A percentile compares a stretch with the other conserved stretches of the same genome.
phyloP scores from a whole-genome alignment of 352 stramenopile genomes.

The Phytophthora pinifolia region DNA sequence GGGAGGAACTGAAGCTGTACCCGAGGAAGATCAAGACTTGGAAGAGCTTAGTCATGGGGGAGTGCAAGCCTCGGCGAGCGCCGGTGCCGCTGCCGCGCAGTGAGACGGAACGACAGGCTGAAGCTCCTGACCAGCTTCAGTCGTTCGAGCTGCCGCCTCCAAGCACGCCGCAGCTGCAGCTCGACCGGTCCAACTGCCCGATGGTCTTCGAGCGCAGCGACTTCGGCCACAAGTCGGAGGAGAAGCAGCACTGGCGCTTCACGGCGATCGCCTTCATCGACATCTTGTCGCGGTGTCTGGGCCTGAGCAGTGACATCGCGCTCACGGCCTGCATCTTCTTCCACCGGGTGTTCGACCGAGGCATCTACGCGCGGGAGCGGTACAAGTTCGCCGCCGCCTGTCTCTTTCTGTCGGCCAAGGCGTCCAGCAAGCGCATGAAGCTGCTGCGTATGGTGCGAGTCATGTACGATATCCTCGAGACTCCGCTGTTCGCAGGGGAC shows the following conservation, averaged over 20 bases:
- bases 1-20: constrained; percentile 85
- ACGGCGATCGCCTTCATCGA: constrained; percentile 83
- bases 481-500: constrained; percentile 61
- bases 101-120: constrained; percentile 64
- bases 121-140: constrained; percentile 70
- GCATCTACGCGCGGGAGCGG: constrained; percentile 75
- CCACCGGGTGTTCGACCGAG: constrained; percentile 77
- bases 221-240: constrained; percentile 58
- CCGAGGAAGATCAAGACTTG: constrained; percentile 74
- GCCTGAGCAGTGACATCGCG: constrained; percentile 65
- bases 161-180: constrained; percentile 42
- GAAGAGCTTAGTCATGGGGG: constrained; percentile 73
- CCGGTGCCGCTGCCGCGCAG: constrained; percentile 54
- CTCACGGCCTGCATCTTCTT: constrained; percentile 80
- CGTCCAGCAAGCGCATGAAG: constrained; percentile 87
- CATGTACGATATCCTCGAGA: constrained; percentile 86
- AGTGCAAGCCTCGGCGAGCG: constrained; percentile 61
- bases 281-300: constrained; percentile 65
- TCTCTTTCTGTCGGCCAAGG: constrained; percentile 82
- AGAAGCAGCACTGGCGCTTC: constrained; percentile 85
- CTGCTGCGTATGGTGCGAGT: constrained; percentile 81
- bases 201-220: constrained; percentile 67
- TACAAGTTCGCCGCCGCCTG: constrained; percentile 85
- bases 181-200: constrained; percentile 76
- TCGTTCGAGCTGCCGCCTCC: constrained; percentile 67